These are phyloP conservation scores for Polymyxa betae DNA, from an alignment of 208 protist species.

Conservation along the genomic window DNA sequence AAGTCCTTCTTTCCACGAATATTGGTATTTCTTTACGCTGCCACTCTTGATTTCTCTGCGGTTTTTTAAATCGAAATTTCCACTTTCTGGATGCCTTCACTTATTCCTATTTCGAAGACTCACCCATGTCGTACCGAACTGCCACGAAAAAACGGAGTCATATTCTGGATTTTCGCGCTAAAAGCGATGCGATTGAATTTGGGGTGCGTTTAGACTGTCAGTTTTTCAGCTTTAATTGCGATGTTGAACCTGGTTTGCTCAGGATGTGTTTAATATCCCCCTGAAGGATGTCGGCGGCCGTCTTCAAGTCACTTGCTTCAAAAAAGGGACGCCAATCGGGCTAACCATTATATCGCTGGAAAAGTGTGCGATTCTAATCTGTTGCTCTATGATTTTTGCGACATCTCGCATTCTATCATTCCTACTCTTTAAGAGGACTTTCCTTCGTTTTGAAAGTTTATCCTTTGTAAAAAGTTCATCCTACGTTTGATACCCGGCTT, in stretches of 20 bases:
- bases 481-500: too few relatives aligned
- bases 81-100: not conserved
- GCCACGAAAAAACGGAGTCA: slow-evolving; percentile 38
- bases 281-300: slow-evolving; percentile 5
- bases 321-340: not conserved
- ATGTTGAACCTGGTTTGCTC: not conserved
- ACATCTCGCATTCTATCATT: not conserved
- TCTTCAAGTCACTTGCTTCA: not conserved
- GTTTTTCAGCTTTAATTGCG: not conserved
- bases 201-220: not conserved
- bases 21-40: too few relatives aligned
- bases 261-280: slow-evolving; percentile 14
- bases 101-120: not conserved
- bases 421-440: not conserved
- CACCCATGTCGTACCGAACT: not conserved
- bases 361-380: not conserved
- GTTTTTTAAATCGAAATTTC: not conserved
- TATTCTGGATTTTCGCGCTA: slow-evolving; percentile 38
- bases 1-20: too few relatives aligned
- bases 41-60: too few relatives aligned
- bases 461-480: not conserved
- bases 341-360: slow-evolving; percentile 11
- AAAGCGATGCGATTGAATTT: slow-evolving; percentile 50
- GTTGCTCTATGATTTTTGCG: not conserved
- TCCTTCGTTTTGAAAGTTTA: not conserved